Evolutionary conservation across 495 filamentous ascomycete genomes (phyloP).

Genomic region (Penicillium canescens): DNA sequence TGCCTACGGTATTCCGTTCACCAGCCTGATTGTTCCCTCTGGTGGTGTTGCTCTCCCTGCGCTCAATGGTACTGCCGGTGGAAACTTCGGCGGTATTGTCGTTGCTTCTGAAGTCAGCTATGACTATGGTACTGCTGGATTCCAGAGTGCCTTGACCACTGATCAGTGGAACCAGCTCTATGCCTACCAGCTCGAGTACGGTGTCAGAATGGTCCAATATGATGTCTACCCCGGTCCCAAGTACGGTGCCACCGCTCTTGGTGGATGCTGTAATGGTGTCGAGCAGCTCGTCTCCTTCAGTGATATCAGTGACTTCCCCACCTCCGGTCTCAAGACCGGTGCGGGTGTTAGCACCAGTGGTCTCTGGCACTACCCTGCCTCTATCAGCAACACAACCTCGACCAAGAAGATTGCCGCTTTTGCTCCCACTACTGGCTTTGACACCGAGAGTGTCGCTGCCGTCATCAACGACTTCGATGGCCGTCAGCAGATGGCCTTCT

Average conservation of each 20-base stretch:
- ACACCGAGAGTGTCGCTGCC: slow-evolving; percentile 44
- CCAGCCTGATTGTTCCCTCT: slow-evolving; percentile 54
- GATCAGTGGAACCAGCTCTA: slow-evolving; percentile 59
- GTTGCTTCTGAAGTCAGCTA: slow-evolving; percentile 58
- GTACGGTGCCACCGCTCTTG: slow-evolving; percentile 44
- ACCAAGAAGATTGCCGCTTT: slow-evolving; percentile 57
- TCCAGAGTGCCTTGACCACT: slow-evolving; percentile 53
- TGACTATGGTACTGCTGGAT: slow-evolving; percentile 44
- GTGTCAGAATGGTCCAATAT: slow-evolving; percentile 62
- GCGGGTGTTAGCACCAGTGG: slow-evolving; percentile 53
- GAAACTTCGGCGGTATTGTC: slow-evolving; percentile 60
- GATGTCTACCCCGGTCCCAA: slow-evolving; percentile 55
- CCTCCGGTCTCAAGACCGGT: slow-evolving; percentile 49
- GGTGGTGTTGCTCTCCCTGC: slow-evolving; percentile 49
- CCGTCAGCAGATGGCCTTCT: slow-evolving; percentile 64
- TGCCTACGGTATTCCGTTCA: slow-evolving; percentile 61
- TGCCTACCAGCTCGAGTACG: slow-evolving; percentile 56
- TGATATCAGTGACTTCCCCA: slow-evolving; percentile 47
- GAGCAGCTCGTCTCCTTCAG: slow-evolving; percentile 55
- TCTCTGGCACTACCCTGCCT: slow-evolving; percentile 60
- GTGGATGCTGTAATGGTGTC: slow-evolving; percentile 50
- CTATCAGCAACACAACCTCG: slow-evolving; percentile 51
- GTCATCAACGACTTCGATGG: slow-evolving; percentile 61
- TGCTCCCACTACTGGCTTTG: slow-evolving; percentile 30
- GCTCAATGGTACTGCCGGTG: slow-evolving; percentile 47